Conservation (phyloP, 2,329 filamentous ascomycete species). For the Neofusicoccum sp. region DNA sequence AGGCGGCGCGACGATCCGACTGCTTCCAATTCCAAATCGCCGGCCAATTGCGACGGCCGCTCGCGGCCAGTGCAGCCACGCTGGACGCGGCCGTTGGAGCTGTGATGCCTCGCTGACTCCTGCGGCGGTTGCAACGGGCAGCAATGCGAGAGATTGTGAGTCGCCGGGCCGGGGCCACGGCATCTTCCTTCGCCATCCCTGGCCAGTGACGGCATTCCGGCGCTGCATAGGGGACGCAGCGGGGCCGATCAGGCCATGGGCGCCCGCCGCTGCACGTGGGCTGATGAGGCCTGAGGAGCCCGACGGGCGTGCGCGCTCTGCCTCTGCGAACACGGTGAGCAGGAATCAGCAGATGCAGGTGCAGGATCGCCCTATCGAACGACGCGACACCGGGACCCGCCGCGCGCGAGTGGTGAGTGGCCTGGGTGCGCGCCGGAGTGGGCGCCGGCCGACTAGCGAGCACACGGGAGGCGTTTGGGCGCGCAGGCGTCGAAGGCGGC, state of each 20-base stretch:
- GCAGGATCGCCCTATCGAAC: constrained; percentile 2
- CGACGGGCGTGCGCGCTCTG: too few species aligned
- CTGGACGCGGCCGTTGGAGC: constrained; percentile 3
- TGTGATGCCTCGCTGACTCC: constrained; percentile 6
- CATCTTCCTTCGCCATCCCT: neutral
- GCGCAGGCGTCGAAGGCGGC: neutral
- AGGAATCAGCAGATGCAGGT: constrained; percentile 16
- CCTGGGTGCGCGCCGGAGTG: neutral
- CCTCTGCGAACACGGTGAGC: constrained; percentile 10
- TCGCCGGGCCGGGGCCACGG: neutral
- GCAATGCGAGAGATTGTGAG: constrained; percentile 7
- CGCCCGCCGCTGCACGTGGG: neutral
- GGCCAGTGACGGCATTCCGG: constrained; percentile 12
- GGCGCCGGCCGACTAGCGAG: neutral
- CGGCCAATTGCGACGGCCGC: constrained; percentile 3
- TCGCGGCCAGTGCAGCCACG: constrained; percentile 10
- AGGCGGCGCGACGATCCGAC: constrained; percentile 1
- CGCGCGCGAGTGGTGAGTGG: neutral
- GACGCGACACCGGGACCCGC: constrained; percentile 12
- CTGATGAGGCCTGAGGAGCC: constrained; percentile 10
- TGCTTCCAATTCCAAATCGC: constrained; percentile 15
- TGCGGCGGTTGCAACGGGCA: constrained; percentile 7
- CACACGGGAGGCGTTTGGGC: constrained; percentile 4
- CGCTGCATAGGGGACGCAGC: neutral
- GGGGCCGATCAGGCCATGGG: constrained; percentile 8